Base-by-base conservation (phyloP, 305 asterid genomes). In the Solanum hybrid region DNA sequence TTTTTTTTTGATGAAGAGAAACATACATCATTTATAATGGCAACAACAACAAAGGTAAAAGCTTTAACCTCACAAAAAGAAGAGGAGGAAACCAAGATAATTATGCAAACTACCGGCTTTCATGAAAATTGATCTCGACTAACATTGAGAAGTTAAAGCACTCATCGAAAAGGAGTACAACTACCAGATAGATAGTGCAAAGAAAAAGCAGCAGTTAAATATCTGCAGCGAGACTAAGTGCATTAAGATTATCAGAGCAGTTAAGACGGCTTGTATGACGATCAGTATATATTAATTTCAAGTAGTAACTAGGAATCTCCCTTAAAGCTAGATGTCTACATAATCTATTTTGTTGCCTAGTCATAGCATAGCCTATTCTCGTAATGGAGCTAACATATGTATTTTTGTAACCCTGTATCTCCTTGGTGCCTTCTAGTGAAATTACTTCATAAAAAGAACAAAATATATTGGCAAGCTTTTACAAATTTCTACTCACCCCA, bases 401-500 rank as follows among this genome's bases (percentile, higher is more conserved):
- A n/a, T 38, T 80, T 80, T 80, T 80, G 84, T 78, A 78, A 78
- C 17, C 83, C 84, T 34, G 86, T 57, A 80, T 80, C 86, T 37
- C 65, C n/a, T 80, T 24, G n/a, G 32, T 24, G 61, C 33, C 12
- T 80, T 80, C 45, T 37, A n/a, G 15, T 6, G 33, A 37, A 79
- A 80, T n/a, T 37, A 37, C 13, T 80, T 80, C 86, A 80, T 79
- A n/a, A 36, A 20, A 45, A 45, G 61, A 45, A 32, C n/a, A 51
- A 15, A 31, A 61, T 32, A 31, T 31, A 17, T 22, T 36, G 31
- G 10, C 86, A n/a, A n/a, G 65, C 65, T 80, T 37, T 85, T 29
- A 85, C 31, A 85, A 57, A 39, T 33, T 36, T 73, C 9, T 41
- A 57, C 94, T 92, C 87, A 92, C 94, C 91, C 94, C 94, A 89